Evolutionary conservation across 495 filamentous ascomycete species (phyloP).

Genomic region (Talaromyces thailandensis): DNA sequence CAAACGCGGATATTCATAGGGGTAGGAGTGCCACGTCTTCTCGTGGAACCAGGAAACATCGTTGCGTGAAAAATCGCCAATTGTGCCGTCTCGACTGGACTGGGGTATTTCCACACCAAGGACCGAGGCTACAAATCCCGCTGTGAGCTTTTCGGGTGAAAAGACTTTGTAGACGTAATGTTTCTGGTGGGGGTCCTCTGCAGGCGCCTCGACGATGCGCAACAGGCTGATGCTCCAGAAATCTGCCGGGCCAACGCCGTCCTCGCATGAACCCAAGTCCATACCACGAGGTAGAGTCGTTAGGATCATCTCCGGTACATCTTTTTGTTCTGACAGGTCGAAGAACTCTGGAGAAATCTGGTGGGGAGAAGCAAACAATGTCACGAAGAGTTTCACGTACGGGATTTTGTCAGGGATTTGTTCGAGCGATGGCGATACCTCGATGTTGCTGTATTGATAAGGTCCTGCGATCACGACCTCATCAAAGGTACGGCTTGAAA

Average conservation of each 20-base stretch:
- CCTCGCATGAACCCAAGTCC: slow-evolving; percentile 31
- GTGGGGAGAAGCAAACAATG: slow-evolving; percentile 72
- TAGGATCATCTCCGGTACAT: slow-evolving; percentile 63
- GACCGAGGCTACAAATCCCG: slow-evolving; percentile 49
- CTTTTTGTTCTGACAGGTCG: slow-evolving; percentile 49
- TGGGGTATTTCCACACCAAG: slow-evolving; percentile 19
- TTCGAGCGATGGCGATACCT: slow-evolving; percentile 39
- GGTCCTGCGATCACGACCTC: slow-evolving; percentile 72
- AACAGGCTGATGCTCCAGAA: slow-evolving; percentile 89
- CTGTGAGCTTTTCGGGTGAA: slow-evolving; percentile 59
- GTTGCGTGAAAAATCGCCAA: slow-evolving; percentile 25
- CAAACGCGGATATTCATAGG: slow-evolving; percentile 68
- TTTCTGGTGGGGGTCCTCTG: slow-evolving; percentile 20
- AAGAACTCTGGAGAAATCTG: slow-evolving; percentile 62
- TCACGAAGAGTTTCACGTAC: slow-evolving; percentile 79
- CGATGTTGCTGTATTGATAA: slow-evolving; percentile 66
- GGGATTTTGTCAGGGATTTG: slow-evolving; percentile 60
- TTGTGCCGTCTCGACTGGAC: slow-evolving; percentile 15
- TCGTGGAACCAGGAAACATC: slow-evolving; percentile 72
- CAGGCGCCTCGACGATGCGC: slow-evolving; percentile 49
- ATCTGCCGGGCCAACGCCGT: slow-evolving; percentile 57
- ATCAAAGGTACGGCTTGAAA: slow-evolving; percentile 51
- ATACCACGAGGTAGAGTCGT: slow-evolving; percentile 67
- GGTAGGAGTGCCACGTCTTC: slow-evolving; percentile 76
- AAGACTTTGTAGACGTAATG: slow-evolving; percentile 98